phyloP scores from a whole-genome alignment of 805 yeast genomes.

The Candida incommunis region DNA sequence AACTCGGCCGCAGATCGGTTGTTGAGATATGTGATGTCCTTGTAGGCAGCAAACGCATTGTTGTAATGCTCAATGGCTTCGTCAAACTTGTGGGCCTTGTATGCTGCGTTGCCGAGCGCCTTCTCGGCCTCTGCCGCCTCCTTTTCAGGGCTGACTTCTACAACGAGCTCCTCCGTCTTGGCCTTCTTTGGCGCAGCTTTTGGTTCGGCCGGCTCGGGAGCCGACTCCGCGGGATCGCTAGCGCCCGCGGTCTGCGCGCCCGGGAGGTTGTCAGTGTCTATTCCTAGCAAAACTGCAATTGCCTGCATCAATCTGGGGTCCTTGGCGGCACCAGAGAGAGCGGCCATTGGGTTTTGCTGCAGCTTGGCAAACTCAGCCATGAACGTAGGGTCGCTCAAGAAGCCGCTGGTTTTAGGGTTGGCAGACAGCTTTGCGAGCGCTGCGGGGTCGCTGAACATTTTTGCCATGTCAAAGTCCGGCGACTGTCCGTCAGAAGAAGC shows the following conservation, averaged over 20 bases:
- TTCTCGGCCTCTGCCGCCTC: constrained; percentile 38
- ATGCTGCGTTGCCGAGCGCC: constrained; percentile 72
- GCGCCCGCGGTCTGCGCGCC: constrained; percentile 17
- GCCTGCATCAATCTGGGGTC: constrained; percentile 85
- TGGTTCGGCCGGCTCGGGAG: constrained; percentile 16
- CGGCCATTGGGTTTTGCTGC: constrained; percentile 59
- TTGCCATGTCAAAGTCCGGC: constrained; percentile 65
- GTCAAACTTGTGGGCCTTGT: constrained; percentile 79
- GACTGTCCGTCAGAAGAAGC: constrained; percentile 27
- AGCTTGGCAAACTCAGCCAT: constrained; percentile 44
- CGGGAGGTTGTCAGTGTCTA: constrained; percentile 32
- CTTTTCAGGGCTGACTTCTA: constrained; percentile 16
- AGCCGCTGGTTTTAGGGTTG: constrained; percentile 78
- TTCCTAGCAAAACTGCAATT: constrained; percentile 74
- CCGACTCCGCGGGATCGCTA: constrained; percentile 9
- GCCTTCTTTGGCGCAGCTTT: constrained; percentile 13
- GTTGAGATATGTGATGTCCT: constrained; percentile 86
- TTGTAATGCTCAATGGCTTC: constrained; percentile 81
- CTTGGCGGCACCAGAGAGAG: constrained; percentile 51
- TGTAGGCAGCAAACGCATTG: constrained; percentile 67
- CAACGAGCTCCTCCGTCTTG: constrained; percentile 14
- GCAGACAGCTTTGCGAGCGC: constrained; percentile 57
- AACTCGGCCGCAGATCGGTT: constrained; percentile 96
- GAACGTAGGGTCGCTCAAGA: constrained; percentile 77
- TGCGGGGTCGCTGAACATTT: constrained; percentile 69